Conservation (phyloP, 202 grass and related monocot genomes). For the Sporobolus alterniflorus region DNA sequence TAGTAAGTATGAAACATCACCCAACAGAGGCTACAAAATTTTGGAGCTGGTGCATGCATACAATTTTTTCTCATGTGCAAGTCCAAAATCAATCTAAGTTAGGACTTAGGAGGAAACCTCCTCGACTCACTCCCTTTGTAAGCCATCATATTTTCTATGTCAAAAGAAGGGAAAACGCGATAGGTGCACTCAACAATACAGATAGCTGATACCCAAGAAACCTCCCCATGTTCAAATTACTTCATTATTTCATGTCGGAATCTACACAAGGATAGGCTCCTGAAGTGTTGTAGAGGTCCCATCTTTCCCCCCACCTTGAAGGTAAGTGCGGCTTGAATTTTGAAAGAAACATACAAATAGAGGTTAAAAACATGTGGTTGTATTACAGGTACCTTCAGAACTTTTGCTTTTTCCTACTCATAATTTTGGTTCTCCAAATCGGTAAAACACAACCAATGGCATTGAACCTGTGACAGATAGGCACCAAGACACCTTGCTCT, state of each 20-base stretch:
- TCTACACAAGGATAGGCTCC: not conserved
- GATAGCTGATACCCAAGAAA: not conserved
- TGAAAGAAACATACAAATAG: not conserved
- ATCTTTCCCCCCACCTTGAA: not conserved
- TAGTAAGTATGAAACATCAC: not conserved
- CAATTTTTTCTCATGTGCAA: not conserved
- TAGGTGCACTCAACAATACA: not conserved
- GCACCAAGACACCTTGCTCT: not conserved
- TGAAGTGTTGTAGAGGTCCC: not conserved
- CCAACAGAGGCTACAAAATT: not conserved
- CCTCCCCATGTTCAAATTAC: not conserved
- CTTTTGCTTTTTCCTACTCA: not conserved
- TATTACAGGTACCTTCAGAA: not conserved
- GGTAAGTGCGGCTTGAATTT: not conserved
- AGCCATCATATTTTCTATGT: not conserved
- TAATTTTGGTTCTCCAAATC: not conserved
- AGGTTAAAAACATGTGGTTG: not conserved
- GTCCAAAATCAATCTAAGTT: not conserved
- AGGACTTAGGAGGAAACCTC: not conserved
- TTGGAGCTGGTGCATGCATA: not conserved
- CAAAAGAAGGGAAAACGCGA: constrained; percentile 3
- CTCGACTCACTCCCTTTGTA: not conserved
- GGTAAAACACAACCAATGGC: not conserved
- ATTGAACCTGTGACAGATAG: not conserved
- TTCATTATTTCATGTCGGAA: not conserved